Evolutionary conservation across 805 yeast species (phyloP).

Genomic region (Candida maris): DNA sequence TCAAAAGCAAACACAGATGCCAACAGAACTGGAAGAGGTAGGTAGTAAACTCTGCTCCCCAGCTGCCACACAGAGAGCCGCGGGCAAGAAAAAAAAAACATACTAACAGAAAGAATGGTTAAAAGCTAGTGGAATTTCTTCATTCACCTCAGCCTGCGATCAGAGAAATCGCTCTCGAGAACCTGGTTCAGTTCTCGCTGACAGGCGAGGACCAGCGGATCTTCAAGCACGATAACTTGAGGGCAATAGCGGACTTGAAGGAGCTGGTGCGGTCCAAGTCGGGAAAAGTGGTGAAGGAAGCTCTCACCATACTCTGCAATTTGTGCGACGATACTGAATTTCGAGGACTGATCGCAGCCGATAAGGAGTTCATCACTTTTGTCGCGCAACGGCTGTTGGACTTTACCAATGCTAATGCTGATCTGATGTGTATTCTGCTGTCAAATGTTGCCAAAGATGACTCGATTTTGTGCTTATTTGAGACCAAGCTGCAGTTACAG

Average conservation of each 20-base stretch:
- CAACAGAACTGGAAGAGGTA: conserved; percentile 50
- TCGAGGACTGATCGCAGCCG: conserved; percentile 63
- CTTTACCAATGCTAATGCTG: conserved; percentile 63
- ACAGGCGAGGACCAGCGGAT: conserved; percentile 54
- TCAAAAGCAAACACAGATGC: conserved; percentile 33
- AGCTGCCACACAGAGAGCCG: too few relatives aligned
- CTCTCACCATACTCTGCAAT: conserved; percentile 79
- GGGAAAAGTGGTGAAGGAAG: conserved; percentile 53
- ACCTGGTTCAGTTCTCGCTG: conserved; percentile 75
- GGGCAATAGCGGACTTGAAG: conserved; percentile 72
- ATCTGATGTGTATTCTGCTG: conserved; percentile 76
- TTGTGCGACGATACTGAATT: conserved; percentile 67
- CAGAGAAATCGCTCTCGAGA: conserved; percentile 78
- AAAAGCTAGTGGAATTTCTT: conserved; percentile 65
- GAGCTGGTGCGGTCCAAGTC: conserved; percentile 51
- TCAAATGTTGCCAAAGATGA: conserved; percentile 84
- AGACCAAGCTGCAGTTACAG: conserved; percentile 30
- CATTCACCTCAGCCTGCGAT: conserved; percentile 80
- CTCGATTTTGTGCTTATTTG: conserved; percentile 50
- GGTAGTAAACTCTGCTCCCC: too few relatives aligned
- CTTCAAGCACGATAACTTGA: conserved; percentile 66
- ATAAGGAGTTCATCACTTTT: conserved; percentile 50
- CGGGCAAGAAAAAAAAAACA: too few relatives aligned
- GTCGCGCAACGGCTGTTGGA: conserved; percentile 49
- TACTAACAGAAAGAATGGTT: too few relatives aligned